Evolutionary conservation across 768 basidiomycete species (phyloP), one percentile per base, ranked within the genome.

Genomic region (Cystobasidium onofrii): DNA sequence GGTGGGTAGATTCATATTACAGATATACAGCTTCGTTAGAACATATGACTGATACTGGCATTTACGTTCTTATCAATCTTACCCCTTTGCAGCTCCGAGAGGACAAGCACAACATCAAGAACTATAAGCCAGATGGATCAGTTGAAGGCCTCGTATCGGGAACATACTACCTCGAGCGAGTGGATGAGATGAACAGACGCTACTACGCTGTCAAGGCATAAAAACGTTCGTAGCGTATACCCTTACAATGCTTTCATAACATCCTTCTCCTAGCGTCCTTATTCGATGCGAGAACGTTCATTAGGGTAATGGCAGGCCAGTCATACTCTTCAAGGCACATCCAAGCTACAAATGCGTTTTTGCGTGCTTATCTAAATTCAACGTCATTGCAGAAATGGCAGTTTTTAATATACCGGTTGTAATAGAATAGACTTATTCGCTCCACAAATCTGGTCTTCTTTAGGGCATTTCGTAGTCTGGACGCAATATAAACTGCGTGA

Each of bases 141-240:
- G 81, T 93, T 73, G 90, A 93, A 75, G 89, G 96, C 85, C 89
- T 99, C 81, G 93, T 91, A 90, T 88, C 90, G 1, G 93, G 93
- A 55, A 84, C 89, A 23, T 98, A 89, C 84, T 98, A 97, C 86
- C 89, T 99, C 77, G 88, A 89, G 76, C 86, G 85, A 80, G 88
- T 95, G 78, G 96, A 98, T 83, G 83, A 85, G 78, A 93, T 93
- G 83, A 93, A 88, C 87, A 85, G 96, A 78, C 86, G 96, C 80
- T 92, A 89, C 81, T 99, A 99, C 83, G 82, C 84, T 74, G 81
- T 86, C 60, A 73, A 73, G 25, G 64, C 73, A 27, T 76, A 60
- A 66, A 61, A 66, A 61, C n/a, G n/a, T n/a, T n/a, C n/a, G n/a
- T n/a, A n/a, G n/a, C n/a, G n/a, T n/a, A n/a, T n/a, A n/a, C n/a